phyloP scores from a whole-genome alignment of 108 stramenopile species.

The Mediolabrus comicus region DNA sequence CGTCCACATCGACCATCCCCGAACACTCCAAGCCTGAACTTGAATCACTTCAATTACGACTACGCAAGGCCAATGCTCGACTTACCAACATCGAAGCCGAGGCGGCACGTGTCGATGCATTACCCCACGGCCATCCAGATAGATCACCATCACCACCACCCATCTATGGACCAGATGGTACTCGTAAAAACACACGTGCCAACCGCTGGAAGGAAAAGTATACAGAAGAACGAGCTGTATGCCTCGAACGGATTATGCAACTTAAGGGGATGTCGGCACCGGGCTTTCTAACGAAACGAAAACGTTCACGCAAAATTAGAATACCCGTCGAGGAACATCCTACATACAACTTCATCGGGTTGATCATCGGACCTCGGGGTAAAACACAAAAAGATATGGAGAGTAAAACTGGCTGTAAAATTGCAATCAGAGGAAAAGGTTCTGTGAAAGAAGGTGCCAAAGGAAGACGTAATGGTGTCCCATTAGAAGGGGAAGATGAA shows the following conservation, averaged over 20 bases:
- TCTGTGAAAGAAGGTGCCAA: slow-evolving; percentile 95
- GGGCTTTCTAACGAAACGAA: slow-evolving; percentile 58
- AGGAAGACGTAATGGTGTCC: slow-evolving; percentile 58
- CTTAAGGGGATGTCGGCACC: slow-evolving; percentile 57
- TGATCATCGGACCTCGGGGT: slow-evolving; percentile 96
- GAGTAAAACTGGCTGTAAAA: slow-evolving; percentile 95
- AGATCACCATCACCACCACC: slow-evolving; percentile 88
- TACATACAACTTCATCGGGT: slow-evolving; percentile 94
- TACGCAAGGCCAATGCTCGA: slow-evolving; percentile 64
- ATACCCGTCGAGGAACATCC: slow-evolving; percentile 93
- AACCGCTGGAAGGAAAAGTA: slow-evolving; percentile 91
- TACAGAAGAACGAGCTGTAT: slow-evolving; percentile 76
- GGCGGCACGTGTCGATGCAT: slow-evolving; percentile 72
- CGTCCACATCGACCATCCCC: background rate
- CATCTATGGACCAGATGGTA: slow-evolving; percentile 93
- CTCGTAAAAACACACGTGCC: slow-evolving; percentile 93
- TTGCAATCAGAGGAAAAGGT: slow-evolving; percentile 97
- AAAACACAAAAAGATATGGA: slow-evolving; percentile 99
- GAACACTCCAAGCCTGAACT: slow-evolving; percentile 11
- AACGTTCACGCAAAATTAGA: slow-evolving; percentile 74
- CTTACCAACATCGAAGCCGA: slow-evolving; percentile 69
- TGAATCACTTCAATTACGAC: slow-evolving; percentile 45
- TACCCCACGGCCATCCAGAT: slow-evolving; percentile 81
- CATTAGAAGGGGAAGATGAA: slow-evolving; percentile 92
- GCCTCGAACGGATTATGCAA: slow-evolving; percentile 88